Percentiles rank a stretch among this genome's conserved stretches.
These are phyloP conservation scores for Cunninghamia lanceolata DNA, from an alignment of 75 land plant species.

Conservation along the genomic window DNA sequence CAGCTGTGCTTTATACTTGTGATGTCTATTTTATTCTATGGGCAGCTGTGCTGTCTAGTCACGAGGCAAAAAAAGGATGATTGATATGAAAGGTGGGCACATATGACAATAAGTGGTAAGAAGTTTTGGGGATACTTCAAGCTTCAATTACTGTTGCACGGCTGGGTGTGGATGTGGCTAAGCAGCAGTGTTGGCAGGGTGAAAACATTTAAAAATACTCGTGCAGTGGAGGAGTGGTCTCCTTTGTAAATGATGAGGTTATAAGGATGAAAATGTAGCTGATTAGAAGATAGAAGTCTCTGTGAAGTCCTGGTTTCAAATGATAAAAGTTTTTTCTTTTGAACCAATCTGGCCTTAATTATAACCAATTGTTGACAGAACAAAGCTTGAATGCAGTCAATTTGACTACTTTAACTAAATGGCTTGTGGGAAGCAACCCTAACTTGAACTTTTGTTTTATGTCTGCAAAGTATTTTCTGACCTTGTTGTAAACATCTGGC, in stretches of 20 bases:
- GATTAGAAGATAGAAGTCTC: neutral
- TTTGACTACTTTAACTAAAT: neutral
- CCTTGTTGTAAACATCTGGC: conserved; percentile 23
- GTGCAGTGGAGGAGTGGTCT: neutral
- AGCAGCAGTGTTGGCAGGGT: neutral
- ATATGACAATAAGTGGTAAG: neutral
- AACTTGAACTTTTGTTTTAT: neutral
- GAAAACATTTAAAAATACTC: neutral
- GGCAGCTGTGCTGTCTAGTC: too few relatives aligned
- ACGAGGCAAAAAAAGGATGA: neutral
- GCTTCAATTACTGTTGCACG: neutral
- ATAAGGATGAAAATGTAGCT: neutral
- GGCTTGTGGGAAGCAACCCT: conserved; percentile 3
- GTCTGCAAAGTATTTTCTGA: conserved; percentile 2
- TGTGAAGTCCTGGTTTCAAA: neutral
- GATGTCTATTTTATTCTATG: too few relatives aligned
- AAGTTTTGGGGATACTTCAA: neutral
- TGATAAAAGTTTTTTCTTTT: neutral
- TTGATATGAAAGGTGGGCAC: neutral
- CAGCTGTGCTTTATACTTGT: too few relatives aligned
- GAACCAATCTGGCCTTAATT: neutral
- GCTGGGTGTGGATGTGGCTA: neutral
- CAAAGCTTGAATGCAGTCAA: neutral
- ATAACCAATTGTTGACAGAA: neutral
- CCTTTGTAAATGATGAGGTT: neutral